Base-by-base conservation (phyloP, 2,329 filamentous ascomycete species). In the Sarocladium kiliense region DNA sequence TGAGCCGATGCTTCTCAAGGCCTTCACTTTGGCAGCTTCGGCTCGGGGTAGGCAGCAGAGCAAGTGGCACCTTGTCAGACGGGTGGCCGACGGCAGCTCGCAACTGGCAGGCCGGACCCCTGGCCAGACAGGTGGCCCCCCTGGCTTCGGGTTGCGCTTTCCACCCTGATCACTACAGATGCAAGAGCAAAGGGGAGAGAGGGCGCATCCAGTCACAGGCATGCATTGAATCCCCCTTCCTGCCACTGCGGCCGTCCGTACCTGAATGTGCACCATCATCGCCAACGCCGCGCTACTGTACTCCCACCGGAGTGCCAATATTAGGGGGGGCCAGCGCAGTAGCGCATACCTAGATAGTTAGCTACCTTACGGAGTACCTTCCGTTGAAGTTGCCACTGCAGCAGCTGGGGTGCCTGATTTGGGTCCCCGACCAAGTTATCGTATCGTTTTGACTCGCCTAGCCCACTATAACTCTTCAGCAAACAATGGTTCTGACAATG, bases 401-500 rank as follows among this genome's bases (percentile, higher is more conserved):
- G 44, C 44, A 47, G 23, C 36, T 16, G 21, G 44, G 10, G 36
- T 19, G 18, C 36, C 4, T 44, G 41, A 3, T 23, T 21, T 44
- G n/a, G n/a, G n/a, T n/a, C n/a, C n/a, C 19, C 7, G 41, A 21
- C 6, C 6, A 6, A 25, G 3, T 10, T 7, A 18, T 25, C 18
- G 18, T 18, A 21, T 39, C 36, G 19, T 44, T 44, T 39, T 44
- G 19, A 44, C 41, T 44, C 41, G 41, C 41, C 3, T 16, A 21
- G 21, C 44, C 44, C 44, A 47, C 44, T 30, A 27, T 27, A 16
- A 30, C 44, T n/a, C 23, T 27, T n/a, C 44, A 47, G 25, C 18
- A 30, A 47, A 47, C n/a, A 47, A 11, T 47, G 21, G 44, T 30
- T 47, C 44, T 47, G 23, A 47, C 44, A 26, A 47, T 47, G 44